Conservation (phyloP, 1,284 basidiomycete species). For the Trametes pubescens region DNA sequence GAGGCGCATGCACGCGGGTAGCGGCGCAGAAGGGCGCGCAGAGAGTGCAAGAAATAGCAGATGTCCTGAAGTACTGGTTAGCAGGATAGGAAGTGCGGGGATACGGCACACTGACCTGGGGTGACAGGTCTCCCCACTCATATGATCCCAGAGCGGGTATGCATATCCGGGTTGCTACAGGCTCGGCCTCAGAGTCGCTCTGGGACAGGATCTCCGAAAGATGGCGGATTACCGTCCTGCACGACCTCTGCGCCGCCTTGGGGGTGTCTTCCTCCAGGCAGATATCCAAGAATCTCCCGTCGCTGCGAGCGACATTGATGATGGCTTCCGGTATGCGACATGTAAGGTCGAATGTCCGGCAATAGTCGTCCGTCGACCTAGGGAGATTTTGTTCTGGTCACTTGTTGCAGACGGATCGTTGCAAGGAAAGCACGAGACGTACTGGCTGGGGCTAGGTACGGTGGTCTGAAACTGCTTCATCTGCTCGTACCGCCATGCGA, state of each 20-base stretch:
- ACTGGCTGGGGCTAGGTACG: constrained; percentile 58
- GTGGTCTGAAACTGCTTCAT: constrained; percentile 94
- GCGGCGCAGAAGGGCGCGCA: constrained; percentile 69
- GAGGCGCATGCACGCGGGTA: constrained; percentile 70
- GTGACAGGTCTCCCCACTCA: constrained; percentile 71
- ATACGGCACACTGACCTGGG: constrained; percentile 54
- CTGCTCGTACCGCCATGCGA: constrained; percentile 95
- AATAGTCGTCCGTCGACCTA: constrained; percentile 69
- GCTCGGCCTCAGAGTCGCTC: constrained; percentile 23
- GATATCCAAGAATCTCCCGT: constrained; percentile 50
- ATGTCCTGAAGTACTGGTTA: constrained; percentile 59
- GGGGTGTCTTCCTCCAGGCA: constrained; percentile 27
- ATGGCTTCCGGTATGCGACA: constrained; percentile 59
- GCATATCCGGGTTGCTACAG: constrained; percentile 64
- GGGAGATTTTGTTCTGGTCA: constrained; percentile 21
- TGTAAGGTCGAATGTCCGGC: constrained; percentile 78
- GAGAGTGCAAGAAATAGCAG: constrained; percentile 70
- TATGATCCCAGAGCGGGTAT: constrained; percentile 77
- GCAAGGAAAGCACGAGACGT: constrained; percentile 50
- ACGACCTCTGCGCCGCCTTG: constrained; percentile 18
- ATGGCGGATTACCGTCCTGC: constrained; percentile 28
- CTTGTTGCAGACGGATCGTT: constrained; percentile 24
- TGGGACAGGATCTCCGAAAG: constrained; percentile 33
- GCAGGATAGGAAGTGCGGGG: neutral
- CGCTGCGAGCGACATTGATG: constrained; percentile 52